Evolutionary conservation across 176 grass and related monocot genomes (phyloP).

Genomic region (Stipa capillata): DNA sequence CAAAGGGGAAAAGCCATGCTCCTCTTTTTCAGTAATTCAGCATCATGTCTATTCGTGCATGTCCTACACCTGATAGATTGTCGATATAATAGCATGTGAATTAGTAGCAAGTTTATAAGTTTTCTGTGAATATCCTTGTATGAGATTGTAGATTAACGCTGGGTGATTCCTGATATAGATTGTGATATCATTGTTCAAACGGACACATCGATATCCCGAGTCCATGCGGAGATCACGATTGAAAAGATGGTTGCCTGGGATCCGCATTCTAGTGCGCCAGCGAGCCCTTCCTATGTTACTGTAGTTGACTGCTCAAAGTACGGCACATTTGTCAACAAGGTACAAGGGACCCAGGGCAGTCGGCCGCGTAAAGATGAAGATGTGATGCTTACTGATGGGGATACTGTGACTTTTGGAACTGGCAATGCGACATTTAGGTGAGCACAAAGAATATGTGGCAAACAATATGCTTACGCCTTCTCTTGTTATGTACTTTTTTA

Average conservation of each 20-base stretch:
- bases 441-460: conserved; percentile 11
- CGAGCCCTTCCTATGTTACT: conserved; percentile 48
- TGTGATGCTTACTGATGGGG: conserved; percentile 52
- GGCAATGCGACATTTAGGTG: conserved; percentile 71
- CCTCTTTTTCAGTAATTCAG: not conserved
- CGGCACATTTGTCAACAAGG: conserved; percentile 75
- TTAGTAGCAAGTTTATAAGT: not conserved
- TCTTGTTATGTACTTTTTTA: not conserved
- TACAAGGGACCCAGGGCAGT: conserved; percentile 43
- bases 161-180: conserved; percentile 33
- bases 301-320: conserved; percentile 81
- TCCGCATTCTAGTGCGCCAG: conserved; percentile 22
- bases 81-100: not conserved
- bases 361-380: conserved; percentile 57
- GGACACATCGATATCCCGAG: conserved; percentile 79
- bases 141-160: not conserved
- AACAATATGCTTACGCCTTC: not conserved
- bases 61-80: not conserved
- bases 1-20: not conserved
- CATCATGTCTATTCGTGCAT: not conserved
- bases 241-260: conserved; percentile 75
- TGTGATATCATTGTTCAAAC: conserved; percentile 83
- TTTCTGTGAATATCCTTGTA: not conserved
- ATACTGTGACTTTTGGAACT: conserved; percentile 81
- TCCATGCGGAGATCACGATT: conserved; percentile 72